phyloP scores from a whole-genome alignment of 495 filamentous ascomycete genomes.

The Hypomontagnella submonticulosa region DNA sequence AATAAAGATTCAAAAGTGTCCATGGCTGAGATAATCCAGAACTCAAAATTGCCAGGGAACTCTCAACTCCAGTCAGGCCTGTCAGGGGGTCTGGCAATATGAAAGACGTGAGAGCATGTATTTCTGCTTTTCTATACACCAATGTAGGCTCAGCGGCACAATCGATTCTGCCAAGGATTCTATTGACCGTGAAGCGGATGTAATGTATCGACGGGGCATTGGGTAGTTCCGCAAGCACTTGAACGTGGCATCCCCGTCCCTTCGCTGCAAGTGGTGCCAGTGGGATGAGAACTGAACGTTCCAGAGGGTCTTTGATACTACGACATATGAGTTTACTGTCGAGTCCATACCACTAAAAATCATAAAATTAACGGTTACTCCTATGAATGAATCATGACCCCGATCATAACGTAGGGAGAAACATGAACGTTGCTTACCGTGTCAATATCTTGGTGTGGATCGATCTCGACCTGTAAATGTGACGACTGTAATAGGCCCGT shows the following conservation, averaged over 20 bases:
- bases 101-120: constrained; percentile 69
- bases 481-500: constrained; percentile 54
- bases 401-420: no score
- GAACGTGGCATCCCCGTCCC: constrained; percentile 47
- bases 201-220: constrained; percentile 41
- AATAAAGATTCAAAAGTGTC: constrained; percentile 40
- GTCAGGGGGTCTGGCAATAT: constrained; percentile 67
- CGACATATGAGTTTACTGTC: constrained; percentile 57
- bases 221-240: constrained; percentile 4
- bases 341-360: constrained; percentile 55
- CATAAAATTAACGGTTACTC: no score
- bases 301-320: constrained; percentile 42
- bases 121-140: constrained; percentile 62
- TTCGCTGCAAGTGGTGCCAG: constrained; percentile 31
- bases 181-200: constrained; percentile 58
- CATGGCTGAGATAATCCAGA: constrained; percentile 61
- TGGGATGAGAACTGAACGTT: constrained; percentile 52
- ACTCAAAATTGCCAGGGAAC: constrained; percentile 61
- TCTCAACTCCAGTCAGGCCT: constrained; percentile 67
- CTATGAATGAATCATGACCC: no score
- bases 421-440: constrained; percentile 28
- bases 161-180: constrained; percentile 57
- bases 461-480: constrained; percentile 54
- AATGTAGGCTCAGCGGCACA: constrained; percentile 58
- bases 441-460: constrained; percentile 60